Conservation (phyloP, 768 basidiomycete species). For the Suillus brevipes region DNA sequence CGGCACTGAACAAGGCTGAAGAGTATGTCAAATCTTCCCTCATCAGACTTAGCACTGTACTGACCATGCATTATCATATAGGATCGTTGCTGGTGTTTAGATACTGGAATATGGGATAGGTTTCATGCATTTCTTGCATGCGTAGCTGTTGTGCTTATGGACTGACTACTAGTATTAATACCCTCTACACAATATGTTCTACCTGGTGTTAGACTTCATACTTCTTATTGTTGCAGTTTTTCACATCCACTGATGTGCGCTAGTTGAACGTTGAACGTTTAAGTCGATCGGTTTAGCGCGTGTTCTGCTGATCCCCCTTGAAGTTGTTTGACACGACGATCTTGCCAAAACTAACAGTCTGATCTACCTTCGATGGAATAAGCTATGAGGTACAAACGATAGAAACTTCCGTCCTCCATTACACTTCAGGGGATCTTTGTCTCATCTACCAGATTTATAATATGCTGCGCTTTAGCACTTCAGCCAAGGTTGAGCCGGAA, state of each 20-base stretch:
- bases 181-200: constrained; percentile 28
- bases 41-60: constrained; percentile 6
- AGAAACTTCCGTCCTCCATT: constrained; percentile 24
- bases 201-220: constrained; percentile 11
- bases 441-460: constrained; percentile 5
- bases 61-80: constrained; percentile 24
- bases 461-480: constrained; percentile 26
- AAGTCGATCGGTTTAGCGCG: background rate
- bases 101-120: background rate
- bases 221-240: background rate
- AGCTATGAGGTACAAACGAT: constrained; percentile 14
- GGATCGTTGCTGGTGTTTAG: constrained; percentile 67
- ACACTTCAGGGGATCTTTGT: constrained; percentile 13
- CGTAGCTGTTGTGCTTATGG: constrained; percentile 9
- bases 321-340: background rate
- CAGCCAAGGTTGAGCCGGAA: constrained; percentile 85
- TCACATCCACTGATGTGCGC: too few species aligned
- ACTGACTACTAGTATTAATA: constrained; percentile 28
- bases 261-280: background rate
- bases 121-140: constrained; percentile 2
- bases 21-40: constrained; percentile 47
- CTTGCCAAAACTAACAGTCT: background rate
- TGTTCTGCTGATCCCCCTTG: background rate
- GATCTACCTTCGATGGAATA: constrained; percentile 1
- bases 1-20: constrained; percentile 95